Evolutionary conservation across 1,284 basidiomycete species (phyloP).

Genomic region (Cutaneotrichosporon cavernicola): DNA sequence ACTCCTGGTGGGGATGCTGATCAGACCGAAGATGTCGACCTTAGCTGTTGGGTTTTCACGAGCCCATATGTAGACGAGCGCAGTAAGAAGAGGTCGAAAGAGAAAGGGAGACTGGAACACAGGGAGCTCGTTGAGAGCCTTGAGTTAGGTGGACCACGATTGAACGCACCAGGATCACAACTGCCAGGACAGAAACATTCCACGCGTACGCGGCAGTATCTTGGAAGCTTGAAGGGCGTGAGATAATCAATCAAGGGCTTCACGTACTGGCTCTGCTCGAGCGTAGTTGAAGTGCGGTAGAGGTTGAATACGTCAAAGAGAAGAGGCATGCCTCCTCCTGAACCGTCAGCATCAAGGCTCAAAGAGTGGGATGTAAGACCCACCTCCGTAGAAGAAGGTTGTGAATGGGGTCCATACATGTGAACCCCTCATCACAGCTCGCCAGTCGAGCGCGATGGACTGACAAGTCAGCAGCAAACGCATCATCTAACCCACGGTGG

Average conservation of each 20-base stretch:
- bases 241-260: not conserved
- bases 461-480: not conserved
- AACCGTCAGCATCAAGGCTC: too few relatives aligned
- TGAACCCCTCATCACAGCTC: not conserved
- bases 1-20: conserved; percentile 50
- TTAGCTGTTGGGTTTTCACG: conserved; percentile 46
- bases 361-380: conserved; percentile 2
- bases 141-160: not conserved
- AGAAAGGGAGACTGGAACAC: conserved; percentile 39
- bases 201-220: conserved; percentile 49
- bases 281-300: conserved; percentile 46
- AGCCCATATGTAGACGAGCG: conserved; percentile 51
- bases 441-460: not conserved
- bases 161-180: not conserved
- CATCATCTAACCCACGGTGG: not conserved
- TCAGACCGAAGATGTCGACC: conserved; percentile 49
- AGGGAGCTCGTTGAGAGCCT: conserved; percentile 39
- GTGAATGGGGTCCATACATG: conserved; percentile 45
- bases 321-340: conserved; percentile 42
- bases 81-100: conserved; percentile 47
- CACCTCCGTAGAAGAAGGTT: conserved; percentile 48
- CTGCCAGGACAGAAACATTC: conserved; percentile 12
- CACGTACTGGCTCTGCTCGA: conserved; percentile 46
- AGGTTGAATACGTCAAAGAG: conserved; percentile 50
- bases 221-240: conserved; percentile 30